These are phyloP conservation scores for Priceomyces melissophilus DNA, from an alignment of 805 yeast species.

Conservation along the genomic window DNA sequence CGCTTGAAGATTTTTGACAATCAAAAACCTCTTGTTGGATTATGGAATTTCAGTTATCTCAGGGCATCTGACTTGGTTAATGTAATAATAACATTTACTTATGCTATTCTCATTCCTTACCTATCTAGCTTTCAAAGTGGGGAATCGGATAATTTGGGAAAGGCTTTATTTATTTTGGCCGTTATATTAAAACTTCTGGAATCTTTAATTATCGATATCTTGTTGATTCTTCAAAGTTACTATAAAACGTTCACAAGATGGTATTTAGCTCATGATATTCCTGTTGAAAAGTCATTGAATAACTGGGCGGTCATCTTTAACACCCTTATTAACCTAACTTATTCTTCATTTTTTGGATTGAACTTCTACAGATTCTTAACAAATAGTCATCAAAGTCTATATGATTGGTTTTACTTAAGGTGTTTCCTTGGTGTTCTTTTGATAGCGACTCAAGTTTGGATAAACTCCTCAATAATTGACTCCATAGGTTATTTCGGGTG, in stretches of 20 bases:
- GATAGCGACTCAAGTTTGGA: constrained; percentile 62
- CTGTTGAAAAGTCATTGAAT: constrained; percentile 61
- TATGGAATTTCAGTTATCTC: constrained; percentile 59
- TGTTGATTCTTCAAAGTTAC: constrained; percentile 58
- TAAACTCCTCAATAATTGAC: constrained; percentile 62
- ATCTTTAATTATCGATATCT: constrained; percentile 45
- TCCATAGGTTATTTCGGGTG: constrained; percentile 84
- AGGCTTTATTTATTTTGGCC: constrained; percentile 37
- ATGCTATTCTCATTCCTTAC: constrained; percentile 41
- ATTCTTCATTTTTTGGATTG: constrained; percentile 47
- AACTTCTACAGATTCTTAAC: constrained; percentile 26
- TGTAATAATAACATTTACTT: constrained; percentile 37
- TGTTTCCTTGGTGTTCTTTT: constrained; percentile 58
- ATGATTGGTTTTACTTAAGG: constrained; percentile 47
- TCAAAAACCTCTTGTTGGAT: constrained; percentile 52
- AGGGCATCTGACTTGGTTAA: constrained; percentile 63
- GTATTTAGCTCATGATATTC: constrained; percentile 60
- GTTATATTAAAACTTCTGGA: constrained; percentile 48
- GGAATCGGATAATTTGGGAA: constrained; percentile 11
- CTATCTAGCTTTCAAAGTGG: constrained; percentile 25
- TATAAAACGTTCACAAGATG: constrained; percentile 61
- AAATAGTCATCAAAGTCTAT: constrained; percentile 13
- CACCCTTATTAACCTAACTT: constrained; percentile 49
- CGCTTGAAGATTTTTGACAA: constrained; percentile 44
- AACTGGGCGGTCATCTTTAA: constrained; percentile 71